Evolutionary conservation across 2,329 filamentous ascomycete species (phyloP), one percentile per base, ranked within the genome.

Genomic region (Clonostachys rosea): DNA sequence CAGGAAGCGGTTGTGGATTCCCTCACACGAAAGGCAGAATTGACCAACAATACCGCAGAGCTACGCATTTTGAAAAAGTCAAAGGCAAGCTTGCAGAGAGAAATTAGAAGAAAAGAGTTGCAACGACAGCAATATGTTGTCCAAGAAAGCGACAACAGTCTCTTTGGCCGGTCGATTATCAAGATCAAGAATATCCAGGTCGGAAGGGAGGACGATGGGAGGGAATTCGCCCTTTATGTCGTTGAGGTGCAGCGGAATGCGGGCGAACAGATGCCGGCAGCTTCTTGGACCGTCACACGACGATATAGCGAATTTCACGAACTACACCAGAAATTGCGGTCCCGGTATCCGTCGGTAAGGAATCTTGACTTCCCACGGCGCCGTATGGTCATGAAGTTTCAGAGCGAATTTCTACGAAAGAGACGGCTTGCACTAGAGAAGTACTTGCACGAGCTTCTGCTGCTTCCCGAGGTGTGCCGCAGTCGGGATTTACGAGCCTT

Each of bases 241-340:
- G 82, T 99, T 48, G 92, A 99, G 65, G 92, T 99, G 4, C 86
- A 87, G 56, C 80, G 92, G 49, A 86, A 91, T 58, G 91, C 91
- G 3, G 92, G 91, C 14, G 92, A 97, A 60, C 89, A 95, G 64
- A 95, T 97, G 87, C 89, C 91, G 5, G 90, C 92, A n/a, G 92
- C 92, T 0, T 88, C 89, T 4, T 99, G 94, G 94, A 83, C 86
- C 13, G 84, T 99, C 40, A 88, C 89, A n/a, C 82, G 92, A 48
- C 81, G 94, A 54, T 99, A 99, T 63, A 96, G 91, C 69, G 92
- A 97, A 65, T 99, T 99, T 59, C 91, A 95, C 58, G 91, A 96
- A 53, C 80, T 99, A 16, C 90, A 99, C 62, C 94, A 96, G 62
- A 87, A 86, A 47, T 76, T 99, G 24, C 85, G 94, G 46, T 79